Evolutionary conservation across 495 filamentous ascomycete species (phyloP).

Genomic region (Neurospora sp.): DNA sequence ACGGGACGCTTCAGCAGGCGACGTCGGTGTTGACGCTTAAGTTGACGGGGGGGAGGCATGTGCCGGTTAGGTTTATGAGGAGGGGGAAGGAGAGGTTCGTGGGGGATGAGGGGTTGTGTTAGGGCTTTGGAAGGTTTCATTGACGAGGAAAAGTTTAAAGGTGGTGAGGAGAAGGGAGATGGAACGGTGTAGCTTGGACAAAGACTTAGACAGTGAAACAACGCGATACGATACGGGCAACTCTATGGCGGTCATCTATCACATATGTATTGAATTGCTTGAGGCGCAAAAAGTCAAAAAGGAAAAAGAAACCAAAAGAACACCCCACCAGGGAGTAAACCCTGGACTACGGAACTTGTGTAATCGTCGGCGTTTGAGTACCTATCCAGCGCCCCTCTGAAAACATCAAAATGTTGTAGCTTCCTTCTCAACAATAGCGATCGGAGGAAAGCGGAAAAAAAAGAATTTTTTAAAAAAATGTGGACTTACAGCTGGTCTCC

Average conservation of each 20-base stretch:
- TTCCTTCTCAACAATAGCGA: no score
- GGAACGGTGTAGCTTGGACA: background rate
- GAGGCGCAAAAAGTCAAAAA: background rate
- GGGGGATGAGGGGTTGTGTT: slow-evolving; percentile 23
- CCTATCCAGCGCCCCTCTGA: no score
- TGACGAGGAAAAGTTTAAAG: background rate
- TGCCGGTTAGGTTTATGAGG: slow-evolving; percentile 53
- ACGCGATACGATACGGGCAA: background rate
- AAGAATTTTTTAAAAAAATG: no score
- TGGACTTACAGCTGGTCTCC: no score
- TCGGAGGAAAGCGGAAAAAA: no score
- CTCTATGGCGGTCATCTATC: background rate
- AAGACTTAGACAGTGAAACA: background rate
- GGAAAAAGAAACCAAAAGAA: background rate
- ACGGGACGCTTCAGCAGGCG: slow-evolving; percentile 33
- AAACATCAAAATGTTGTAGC: no score
- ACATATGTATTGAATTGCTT: background rate
- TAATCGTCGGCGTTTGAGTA: no score
- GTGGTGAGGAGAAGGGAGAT: background rate
- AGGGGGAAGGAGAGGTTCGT: slow-evolving; percentile 54
- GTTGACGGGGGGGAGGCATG: slow-evolving; percentile 39
- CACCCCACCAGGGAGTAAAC: no score
- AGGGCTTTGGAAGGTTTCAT: no score
- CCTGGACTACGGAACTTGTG: no score
- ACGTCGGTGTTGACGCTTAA: slow-evolving; percentile 54